Base-by-base conservation (phyloP, 192 early-diverging fungal species). In the Pilaira anomala region DNA sequence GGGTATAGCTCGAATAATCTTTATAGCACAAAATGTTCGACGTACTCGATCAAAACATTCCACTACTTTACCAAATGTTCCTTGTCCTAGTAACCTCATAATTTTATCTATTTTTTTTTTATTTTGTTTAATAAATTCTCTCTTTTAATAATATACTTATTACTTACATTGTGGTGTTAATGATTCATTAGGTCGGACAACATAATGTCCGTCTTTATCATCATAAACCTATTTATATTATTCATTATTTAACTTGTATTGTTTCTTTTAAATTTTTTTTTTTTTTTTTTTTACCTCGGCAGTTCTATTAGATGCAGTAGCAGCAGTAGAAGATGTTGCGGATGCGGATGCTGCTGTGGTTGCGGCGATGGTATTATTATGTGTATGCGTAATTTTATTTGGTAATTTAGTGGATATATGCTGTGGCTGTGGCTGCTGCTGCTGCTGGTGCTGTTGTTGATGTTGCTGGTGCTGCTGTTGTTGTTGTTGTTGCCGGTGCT, bases 61-160 rank as follows among this genome's bases (percentile, higher is more conserved):
- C 58, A 94, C 88, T 11, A 98, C 97, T 76, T 94, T 95, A 72
- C 97, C 97, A 82, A 96, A 98, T 2, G 97, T 98, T 11, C 97
- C 97, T 75, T 97, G 95, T 3, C 97, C 97, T 25, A 98, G 78
- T 40, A 93, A 76, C 12, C 87, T 78, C 50, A 91, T 77, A 64
- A 98, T 96, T 68, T 83, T 82, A 67, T 91, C 91, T 93, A 72
- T n/a, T n/a, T 8, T 18, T 21, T 40, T 50, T 41, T 18, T 48
- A 1, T 64, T 9, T 48, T 49, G 3, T 30, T 68, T 22, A 60
- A 16, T 25, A 49, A 24, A 7, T 39, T 42, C 16, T 51, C 26
- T 4, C 7, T 50, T 24, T 9, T 18, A n/a, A 22, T 16, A n/a
- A 12, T 11, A 8, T 40, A 41, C 42, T 24, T 46, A 19, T 40